These are phyloP conservation scores for Phytopythium mirpurense DNA, from an alignment of 352 stramenopile genomes.

Conservation along the genomic window DNA sequence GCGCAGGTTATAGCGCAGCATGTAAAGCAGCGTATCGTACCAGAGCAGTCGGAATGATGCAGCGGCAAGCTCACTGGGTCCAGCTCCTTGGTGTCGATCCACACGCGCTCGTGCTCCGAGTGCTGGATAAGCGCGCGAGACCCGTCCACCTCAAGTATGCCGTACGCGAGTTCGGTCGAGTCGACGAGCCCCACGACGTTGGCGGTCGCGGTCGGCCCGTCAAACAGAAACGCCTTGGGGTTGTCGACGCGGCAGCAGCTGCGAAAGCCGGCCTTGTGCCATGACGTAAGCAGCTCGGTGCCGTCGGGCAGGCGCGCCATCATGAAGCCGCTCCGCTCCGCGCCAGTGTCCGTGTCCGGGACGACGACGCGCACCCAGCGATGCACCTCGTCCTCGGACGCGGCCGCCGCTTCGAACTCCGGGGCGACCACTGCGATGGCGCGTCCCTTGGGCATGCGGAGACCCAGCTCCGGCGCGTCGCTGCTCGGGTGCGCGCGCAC, in stretches of 20 bases:
- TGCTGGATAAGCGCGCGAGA: conserved; percentile 33
- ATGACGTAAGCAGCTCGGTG: conserved; percentile 36
- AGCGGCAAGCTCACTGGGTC: conserved; percentile 39
- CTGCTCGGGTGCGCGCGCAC: conserved; percentile 51
- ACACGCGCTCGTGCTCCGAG: conserved; percentile 37
- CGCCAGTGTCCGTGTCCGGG: conserved; percentile 19
- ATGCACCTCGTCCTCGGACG: conserved; percentile 10
- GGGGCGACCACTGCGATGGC: conserved; percentile 30
- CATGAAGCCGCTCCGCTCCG: conserved; percentile 37
- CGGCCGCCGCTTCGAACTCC: conserved; percentile 26
- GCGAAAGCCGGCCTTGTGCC: conserved; percentile 40
- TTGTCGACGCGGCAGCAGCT: conserved; percentile 40
- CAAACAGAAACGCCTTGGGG: conserved; percentile 28
- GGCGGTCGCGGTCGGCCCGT: conserved; percentile 21
- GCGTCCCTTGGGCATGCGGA: conserved; percentile 41
- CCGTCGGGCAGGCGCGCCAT: conserved; percentile 46
- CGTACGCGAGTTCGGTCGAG: conserved; percentile 36
- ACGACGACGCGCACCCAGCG: conserved; percentile 56
- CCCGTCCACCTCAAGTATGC: conserved; percentile 26
- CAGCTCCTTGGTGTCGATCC: conserved; percentile 45
- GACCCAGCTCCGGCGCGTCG: conserved; percentile 27
- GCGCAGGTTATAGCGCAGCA: not conserved
- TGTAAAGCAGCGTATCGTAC: conserved; percentile 19
- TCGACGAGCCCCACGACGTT: conserved; percentile 26
- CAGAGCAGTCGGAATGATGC: conserved; percentile 35